Percentiles rank a stretch among this genome's conserved stretches.
Evolutionary conservation across 768 basidiomycete species (phyloP).

Genomic region (Tremella fuciformis): DNA sequence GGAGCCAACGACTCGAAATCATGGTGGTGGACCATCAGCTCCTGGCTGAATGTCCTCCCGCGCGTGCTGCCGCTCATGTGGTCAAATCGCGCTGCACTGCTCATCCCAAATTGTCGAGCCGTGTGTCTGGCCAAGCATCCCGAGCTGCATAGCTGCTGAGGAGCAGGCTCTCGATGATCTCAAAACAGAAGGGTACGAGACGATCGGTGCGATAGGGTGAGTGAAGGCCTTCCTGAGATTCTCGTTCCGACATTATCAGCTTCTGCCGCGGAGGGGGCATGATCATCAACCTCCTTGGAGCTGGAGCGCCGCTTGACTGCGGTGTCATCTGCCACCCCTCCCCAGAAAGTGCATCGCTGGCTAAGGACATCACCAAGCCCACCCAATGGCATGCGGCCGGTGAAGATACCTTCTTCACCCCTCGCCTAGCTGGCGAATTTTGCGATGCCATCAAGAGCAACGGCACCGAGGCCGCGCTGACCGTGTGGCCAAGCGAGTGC

Average conservation of each 20-base stretch:
- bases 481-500: neutral
- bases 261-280: conserved; percentile 38
- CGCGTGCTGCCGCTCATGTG: conserved; percentile 13
- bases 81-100: neutral
- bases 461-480: neutral
- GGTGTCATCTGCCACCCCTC: conserved; percentile 38
- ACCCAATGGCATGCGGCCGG: conserved; percentile 1
- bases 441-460: neutral
- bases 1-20: conserved; percentile 21
- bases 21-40: conserved; percentile 22
- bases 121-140: conserved; percentile 11
- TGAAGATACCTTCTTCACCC: conserved; percentile 4
- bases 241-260: neutral
- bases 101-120: conserved; percentile 17
- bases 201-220: conserved; percentile 30
- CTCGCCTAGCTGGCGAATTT: neutral
- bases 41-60: neutral
- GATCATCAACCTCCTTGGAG: conserved; percentile 24
- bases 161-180: conserved; percentile 27
- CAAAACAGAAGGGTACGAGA: conserved; percentile 23
- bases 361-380: neutral
- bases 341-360: conserved; percentile 15
- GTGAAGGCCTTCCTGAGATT: neutral
- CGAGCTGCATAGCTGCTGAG: neutral
- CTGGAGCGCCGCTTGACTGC: conserved; percentile 17